A percentile compares a stretch with the other conserved stretches of the same genome.
Conservation (phyloP, 371 early-diverging fungal genomes). For the Syncephalastrum sp. region DNA sequence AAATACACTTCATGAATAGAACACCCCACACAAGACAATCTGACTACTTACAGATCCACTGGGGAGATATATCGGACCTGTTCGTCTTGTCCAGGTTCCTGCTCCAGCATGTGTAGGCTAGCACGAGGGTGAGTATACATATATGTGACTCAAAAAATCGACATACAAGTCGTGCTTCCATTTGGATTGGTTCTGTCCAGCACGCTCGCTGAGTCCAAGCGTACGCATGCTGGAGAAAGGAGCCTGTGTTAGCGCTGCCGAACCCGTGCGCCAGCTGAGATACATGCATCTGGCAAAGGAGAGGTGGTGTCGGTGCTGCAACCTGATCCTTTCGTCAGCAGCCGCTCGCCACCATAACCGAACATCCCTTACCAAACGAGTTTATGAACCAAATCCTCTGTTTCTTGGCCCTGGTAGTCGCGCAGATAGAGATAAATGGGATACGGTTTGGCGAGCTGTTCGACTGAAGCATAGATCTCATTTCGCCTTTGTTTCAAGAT, state of each 20-base stretch:
- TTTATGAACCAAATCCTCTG: neutral
- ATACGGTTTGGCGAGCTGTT: conserved; percentile 1
- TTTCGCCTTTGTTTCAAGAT: conserved; percentile 4
- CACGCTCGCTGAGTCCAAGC: conserved; percentile 5
- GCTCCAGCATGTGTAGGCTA: conserved; percentile 1
- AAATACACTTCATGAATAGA: too few relatives aligned
- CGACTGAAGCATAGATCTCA: neutral
- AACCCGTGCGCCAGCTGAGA: conserved; percentile 2
- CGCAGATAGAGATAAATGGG: conserved; percentile 15
- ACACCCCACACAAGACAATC: neutral
- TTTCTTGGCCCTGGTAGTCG: neutral
- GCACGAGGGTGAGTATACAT: too few relatives aligned
- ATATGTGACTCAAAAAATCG: too few relatives aligned
- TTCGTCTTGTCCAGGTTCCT: neutral
- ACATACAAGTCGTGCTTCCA: conserved; percentile 19
- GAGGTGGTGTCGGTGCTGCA: conserved; percentile 20
- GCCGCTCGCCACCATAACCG: neutral
- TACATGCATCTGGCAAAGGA: conserved; percentile 7
- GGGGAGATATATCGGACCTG: conserved; percentile 3
- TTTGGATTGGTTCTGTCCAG: neutral
- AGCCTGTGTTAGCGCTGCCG: neutral
- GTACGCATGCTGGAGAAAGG: conserved; percentile 2
- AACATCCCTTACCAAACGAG: conserved; percentile 12
- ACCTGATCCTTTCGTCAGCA: conserved; percentile 3
- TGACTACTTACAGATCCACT: neutral